phyloP scores from a whole-genome alignment of 2,329 filamentous ascomycete species.

The Hymenoscyphus albidus region DNA sequence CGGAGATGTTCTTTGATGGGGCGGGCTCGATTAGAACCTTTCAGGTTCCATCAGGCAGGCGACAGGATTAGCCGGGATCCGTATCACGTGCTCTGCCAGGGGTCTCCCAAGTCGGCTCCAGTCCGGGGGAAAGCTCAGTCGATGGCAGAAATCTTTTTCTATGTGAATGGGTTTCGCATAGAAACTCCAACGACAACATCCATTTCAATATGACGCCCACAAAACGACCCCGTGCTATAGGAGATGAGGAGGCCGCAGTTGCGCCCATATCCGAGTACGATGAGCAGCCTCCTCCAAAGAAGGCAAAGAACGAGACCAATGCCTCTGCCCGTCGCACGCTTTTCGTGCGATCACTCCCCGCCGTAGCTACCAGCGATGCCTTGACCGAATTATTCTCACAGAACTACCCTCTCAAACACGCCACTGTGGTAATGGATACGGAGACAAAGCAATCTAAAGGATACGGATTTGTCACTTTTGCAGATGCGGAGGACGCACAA shows the following conservation, averaged over 20 bases:
- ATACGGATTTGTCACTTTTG: conserved; percentile 95
- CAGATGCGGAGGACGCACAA: conserved; percentile 85
- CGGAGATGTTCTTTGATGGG: conserved; percentile 18
- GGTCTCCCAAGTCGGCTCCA: not conserved
- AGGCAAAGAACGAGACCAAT: conserved; percentile 54
- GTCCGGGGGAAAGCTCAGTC: not conserved
- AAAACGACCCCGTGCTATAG: conserved; percentile 30
- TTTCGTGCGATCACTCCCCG: conserved; percentile 84
- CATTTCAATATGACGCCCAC: conserved; percentile 18
- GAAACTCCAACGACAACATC: not conserved
- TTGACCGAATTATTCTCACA: conserved; percentile 90
- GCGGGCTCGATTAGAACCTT: conserved; percentile 1
- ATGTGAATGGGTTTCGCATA: not conserved
- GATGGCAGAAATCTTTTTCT: conserved; percentile 10
- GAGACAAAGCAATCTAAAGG: conserved; percentile 84
- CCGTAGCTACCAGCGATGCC: conserved; percentile 72
- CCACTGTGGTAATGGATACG: conserved; percentile 83
- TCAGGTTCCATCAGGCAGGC: no score
- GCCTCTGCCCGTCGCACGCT: conserved; percentile 58
- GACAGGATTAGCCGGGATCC: not conserved
- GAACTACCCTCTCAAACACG: conserved; percentile 91
- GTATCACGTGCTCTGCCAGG: not conserved
- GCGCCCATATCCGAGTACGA: conserved; percentile 19
- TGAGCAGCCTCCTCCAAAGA: conserved; percentile 45
- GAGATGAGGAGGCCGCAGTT: conserved; percentile 22